phyloP scores from a whole-genome alignment of 1,284 basidiomycete species.

The Cryptococcus neoformans region DNA sequence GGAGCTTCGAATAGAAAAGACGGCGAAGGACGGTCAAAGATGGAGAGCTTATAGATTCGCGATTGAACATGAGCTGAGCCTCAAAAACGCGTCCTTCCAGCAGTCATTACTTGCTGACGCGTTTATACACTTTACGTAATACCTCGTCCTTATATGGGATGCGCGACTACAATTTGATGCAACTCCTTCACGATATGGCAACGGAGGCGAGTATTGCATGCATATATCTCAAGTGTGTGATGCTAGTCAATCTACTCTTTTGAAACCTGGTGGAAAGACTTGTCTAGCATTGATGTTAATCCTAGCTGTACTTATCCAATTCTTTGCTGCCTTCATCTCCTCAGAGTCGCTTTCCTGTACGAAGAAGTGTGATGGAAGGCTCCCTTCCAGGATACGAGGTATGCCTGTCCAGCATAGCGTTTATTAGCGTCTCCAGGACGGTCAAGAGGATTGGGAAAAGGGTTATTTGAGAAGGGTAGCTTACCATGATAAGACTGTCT shows the following conservation, averaged over 20 bases:
- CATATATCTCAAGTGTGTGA: not conserved
- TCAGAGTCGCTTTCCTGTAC: slow-evolving; percentile 25
- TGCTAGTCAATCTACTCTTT: slow-evolving; percentile 7
- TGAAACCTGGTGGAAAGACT: slow-evolving; percentile 53
- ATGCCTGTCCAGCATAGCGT: slow-evolving; percentile 57
- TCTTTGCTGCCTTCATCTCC: slow-evolving; percentile 54
- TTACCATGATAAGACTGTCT: slow-evolving; percentile 80
- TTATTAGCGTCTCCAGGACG: not conserved
- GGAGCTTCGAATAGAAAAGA: no score
- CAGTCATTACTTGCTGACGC: not conserved
- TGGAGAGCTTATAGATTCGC: no score
- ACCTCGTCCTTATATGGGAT: no score
- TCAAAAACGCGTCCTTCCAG: not conserved
- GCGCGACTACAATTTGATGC: no score
- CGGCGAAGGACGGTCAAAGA: no score
- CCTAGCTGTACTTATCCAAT: slow-evolving; percentile 50
- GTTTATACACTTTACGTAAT: not conserved
- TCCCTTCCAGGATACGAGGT: slow-evolving; percentile 75
- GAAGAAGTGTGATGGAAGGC: slow-evolving; percentile 64
- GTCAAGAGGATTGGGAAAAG: not conserved
- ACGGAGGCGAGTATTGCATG: no score
- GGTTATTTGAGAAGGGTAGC: slow-evolving; percentile 18
- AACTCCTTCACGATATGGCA: not conserved
- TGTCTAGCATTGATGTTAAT: slow-evolving; percentile 90
- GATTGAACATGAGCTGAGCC: no score